Evolutionary conservation across 1,284 basidiomycete species (phyloP), one percentile per base, ranked within the genome.

Genomic region (Boletus mariae): DNA sequence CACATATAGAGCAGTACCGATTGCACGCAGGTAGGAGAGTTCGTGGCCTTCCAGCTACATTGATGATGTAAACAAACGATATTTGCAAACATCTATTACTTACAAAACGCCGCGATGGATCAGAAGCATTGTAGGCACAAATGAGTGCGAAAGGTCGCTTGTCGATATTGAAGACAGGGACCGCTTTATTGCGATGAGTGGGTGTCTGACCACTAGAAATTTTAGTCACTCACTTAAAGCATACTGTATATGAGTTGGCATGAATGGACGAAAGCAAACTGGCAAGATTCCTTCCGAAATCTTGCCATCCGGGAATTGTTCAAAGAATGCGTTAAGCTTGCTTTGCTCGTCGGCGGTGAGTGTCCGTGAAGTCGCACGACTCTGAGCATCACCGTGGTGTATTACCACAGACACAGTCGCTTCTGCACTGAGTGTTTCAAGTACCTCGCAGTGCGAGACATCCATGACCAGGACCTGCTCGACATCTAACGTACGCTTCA

Each of bases 141-240:
- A 98, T 77, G 61, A 98, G 71, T 2, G 93, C 93, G 64, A 98
- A 98, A 1, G 94, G 94, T 52, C 89, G 85, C 71, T 94, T 92
- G 73, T 97, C 92, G 51, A 97, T 85, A 58, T 95, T 95, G 70
- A 92, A 95, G 47, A 98, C 90, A 1, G 94, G 95, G 17, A 96
- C 91, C 50, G 84, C 90, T 91, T 51, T 53, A 49, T 50, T 35
- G 11, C 35, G 41, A 32, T 51, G 23, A 54, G 58, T 58, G 31
- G 31, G 43, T 26, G 40, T 44, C 41, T 49, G 17, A 44, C 3
- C 38, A 38, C 26, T 7, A 34, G 37, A 42, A 9, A 17, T n/a
- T 43, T 5, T 43, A 9, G 17, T 23, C 11, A 71, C 85, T 71
- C 64, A 91, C 90, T 84, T 61, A 96, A 78, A 9, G 90, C 90